Percentiles rank a stretch among this genome's conserved stretches.
phyloP scores from a whole-genome alignment of 2,329 filamentous ascomycete species.

The Botrytis pseudocinerea region DNA sequence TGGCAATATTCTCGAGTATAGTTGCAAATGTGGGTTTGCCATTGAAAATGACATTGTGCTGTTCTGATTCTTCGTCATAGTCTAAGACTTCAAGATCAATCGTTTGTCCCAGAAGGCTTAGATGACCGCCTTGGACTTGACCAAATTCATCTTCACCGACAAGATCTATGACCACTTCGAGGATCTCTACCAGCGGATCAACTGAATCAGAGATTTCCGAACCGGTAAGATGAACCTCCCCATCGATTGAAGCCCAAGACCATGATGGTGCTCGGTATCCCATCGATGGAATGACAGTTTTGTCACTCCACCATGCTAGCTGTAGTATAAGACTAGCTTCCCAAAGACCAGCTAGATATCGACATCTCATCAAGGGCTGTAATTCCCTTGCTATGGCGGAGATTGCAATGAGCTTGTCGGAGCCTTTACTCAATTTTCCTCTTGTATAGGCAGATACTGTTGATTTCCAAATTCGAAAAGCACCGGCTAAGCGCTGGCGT shows the following conservation, averaged over 20 bases:
- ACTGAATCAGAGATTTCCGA: background rate
- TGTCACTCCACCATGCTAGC: fast-evolving
- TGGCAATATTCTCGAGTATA: too few relatives aligned
- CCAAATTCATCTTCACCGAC: background rate
- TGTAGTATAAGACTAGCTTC: background rate
- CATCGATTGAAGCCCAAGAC: background rate
- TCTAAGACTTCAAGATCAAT: background rate
- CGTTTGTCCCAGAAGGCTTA: background rate
- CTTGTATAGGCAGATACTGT: fast-evolving
- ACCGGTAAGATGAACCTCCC: fast-evolving
- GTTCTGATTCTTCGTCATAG: too few relatives aligned
- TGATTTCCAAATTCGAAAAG: fast-evolving
- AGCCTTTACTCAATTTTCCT: background rate
- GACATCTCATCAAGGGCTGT: background rate
- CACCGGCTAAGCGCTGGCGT: fast-evolving
- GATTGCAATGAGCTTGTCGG: background rate
- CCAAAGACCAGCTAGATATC: background rate
- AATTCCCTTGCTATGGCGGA: background rate
- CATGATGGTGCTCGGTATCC: background rate
- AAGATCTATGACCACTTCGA: background rate
- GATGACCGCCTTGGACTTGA: background rate
- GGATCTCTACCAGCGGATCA: background rate
- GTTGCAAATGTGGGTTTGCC: too few relatives aligned
- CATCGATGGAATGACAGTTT: fast-evolving
- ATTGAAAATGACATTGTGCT: too few relatives aligned